Conservation (phyloP, 2,329 filamentous ascomycete species). For the Pseudogymnoascus sp. region DNA sequence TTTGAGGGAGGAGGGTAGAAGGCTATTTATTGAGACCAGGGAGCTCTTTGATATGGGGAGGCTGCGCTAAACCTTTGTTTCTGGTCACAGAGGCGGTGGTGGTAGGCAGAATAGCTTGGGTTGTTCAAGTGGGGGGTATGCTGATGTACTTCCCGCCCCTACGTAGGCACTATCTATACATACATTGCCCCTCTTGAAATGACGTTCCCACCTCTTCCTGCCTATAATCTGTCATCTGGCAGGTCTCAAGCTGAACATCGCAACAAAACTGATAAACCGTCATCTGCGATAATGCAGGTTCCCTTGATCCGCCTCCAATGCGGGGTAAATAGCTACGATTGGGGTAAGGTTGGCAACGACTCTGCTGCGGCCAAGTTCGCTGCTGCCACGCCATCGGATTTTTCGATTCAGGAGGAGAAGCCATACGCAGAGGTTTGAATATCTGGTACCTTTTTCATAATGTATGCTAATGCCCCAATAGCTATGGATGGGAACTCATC, state of each 20-base stretch:
- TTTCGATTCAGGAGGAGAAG: conserved; percentile 76
- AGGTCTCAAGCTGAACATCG: conserved; percentile 6
- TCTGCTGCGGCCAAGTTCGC: conserved; percentile 89
- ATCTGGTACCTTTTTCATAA: conserved; percentile 52
- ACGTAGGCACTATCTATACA: neutral
- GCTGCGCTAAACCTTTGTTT: conserved; percentile 6
- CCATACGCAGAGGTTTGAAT: conserved; percentile 80
- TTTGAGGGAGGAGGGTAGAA: neutral
- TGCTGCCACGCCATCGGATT: conserved; percentile 71
- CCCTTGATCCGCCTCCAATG: conserved; percentile 81
- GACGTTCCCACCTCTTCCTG: conserved; percentile 9
- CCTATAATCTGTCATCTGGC: conserved; percentile 4
- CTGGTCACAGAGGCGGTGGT: neutral
- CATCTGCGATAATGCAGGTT: conserved; percentile 35
- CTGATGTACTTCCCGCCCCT: conserved; percentile 1
- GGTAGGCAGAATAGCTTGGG: neutral
- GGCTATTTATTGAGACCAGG: neutral
- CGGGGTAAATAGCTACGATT: conserved; percentile 97
- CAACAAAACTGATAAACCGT: neutral
- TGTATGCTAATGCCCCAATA: conserved; percentile 33
- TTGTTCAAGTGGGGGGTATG: neutral
- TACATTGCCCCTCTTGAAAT: conserved; percentile 4
- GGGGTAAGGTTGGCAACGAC: conserved; percentile 85
- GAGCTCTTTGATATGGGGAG: conserved; percentile 1
- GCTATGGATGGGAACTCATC: conserved; percentile 99